Base-by-base conservation (phyloP, 106 monocot species). In the Gastrodia elata region DNA sequence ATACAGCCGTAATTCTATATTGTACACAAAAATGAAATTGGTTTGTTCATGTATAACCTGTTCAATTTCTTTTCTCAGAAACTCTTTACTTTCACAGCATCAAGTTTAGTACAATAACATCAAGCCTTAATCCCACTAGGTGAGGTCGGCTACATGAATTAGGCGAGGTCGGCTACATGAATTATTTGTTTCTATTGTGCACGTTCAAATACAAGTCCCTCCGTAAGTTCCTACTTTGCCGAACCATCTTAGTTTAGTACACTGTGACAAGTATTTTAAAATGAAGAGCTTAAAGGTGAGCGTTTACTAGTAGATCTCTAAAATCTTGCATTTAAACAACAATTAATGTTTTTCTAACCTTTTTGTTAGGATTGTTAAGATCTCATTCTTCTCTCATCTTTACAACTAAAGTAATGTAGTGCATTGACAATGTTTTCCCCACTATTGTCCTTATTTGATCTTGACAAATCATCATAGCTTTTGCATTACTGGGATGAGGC, bases 381-480 rank as follows among this genome's bases (percentile, higher is more conserved):
- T 6, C 22, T 52, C 22, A 52, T 52, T 18, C 49, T 59, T 7
- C 28, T 25, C 59, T 59, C 59, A 59, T 59, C 59, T 27, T 57
- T 57, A 57, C 11, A 59, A 4, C 8, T 0, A 1, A 22, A 32
- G 28, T 61, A 61, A 32, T 32, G 14, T 32, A 13, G 27, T 61
- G 8, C 30, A 32, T 30, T 9, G 5, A 10, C 25, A 30, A 0
- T 5, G 28, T 6, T 8, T 44, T 44, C 15, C n/a, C 1, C 28
- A 59, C 0, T 28, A 11, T 59, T 59, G 8, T 30, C 6, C 61
- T 61, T 27, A 8, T 0, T 13, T 61, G 61, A 61, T 61, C 61
- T 52, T 52, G 52, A 61, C 61, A 32, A 61, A 32, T 61, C 61
- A 32, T 52, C 52, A 52, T 52, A 52, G n/a, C 52, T 52, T 52